These are phyloP conservation scores for Acrodontium crateriforme DNA, from an alignment of 2,329 filamentous ascomycete species.

Conservation along the genomic window DNA sequence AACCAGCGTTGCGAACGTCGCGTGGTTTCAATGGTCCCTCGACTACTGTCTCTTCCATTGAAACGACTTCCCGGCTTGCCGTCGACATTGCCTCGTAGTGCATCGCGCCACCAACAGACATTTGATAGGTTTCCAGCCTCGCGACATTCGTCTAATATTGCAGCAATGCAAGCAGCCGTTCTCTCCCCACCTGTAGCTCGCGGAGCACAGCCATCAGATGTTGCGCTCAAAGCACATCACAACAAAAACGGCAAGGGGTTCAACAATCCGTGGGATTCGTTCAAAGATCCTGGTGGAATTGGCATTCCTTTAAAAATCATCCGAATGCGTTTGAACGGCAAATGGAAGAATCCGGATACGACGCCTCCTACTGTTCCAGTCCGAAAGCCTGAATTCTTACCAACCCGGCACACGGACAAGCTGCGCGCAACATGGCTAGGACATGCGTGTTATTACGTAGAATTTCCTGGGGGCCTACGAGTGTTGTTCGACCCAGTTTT, in stretches of 20 bases:
- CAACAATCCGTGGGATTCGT: constrained; percentile 45
- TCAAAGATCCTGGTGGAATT: constrained; percentile 22
- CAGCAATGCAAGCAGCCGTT: constrained; percentile 27
- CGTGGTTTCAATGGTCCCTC: no score
- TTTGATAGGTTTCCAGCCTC: no score
- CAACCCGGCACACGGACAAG: constrained; percentile 41
- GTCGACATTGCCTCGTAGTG: no score
- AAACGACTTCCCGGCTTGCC: no score
- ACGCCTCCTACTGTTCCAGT: constrained; percentile 53
- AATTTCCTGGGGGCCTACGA: constrained; percentile 73
- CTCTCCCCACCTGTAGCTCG: constrained; percentile 25
- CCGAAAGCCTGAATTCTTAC: constrained; percentile 52
- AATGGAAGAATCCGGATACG: constrained; percentile 43
- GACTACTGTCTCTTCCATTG: no score
- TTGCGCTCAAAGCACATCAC: constrained; percentile 37
- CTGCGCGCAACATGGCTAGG: constrained; percentile 89
- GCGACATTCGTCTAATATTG: no score
- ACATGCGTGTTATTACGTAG: constrained; percentile 85
- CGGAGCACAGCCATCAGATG: constrained; percentile 30
- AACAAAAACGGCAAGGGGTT: constrained; percentile 40
- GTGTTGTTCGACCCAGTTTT: constrained; percentile 93
- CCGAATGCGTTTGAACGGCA: constrained; percentile 36
- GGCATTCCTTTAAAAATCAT: constrained; percentile 25
- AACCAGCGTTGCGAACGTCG: no score
- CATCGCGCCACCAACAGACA: no score